Evolutionary conservation across 2,329 filamentous ascomycete genomes (phyloP).

Genomic region (Fusarium oxysporum): DNA sequence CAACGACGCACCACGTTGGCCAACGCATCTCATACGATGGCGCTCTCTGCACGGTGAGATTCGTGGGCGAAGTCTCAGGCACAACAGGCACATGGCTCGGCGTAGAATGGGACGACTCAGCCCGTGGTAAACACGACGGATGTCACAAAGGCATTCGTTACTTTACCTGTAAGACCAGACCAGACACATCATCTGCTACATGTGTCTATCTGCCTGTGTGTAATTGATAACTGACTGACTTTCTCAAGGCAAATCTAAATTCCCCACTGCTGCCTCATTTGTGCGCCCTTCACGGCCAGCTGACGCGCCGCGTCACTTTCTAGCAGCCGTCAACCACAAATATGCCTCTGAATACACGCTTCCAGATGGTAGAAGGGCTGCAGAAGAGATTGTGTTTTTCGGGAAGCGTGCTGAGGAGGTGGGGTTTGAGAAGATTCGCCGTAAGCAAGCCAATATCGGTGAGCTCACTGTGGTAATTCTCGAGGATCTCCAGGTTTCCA

Average conservation of each 20-base stretch:
- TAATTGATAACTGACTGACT: conserved; percentile 1
- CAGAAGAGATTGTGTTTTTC: conserved; percentile 72
- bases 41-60: conserved; percentile 85
- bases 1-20: conserved; percentile 63
- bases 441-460: conserved; percentile 79
- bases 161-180: conserved; percentile 75
- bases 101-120: conserved; percentile 94
- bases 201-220: not conserved
- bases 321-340: conserved; percentile 84
- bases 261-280: conserved; percentile 84
- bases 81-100: conserved; percentile 88
- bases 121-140: conserved; percentile 90
- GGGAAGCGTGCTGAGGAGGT: conserved; percentile 92
- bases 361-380: conserved; percentile 52
- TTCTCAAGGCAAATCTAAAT: conserved; percentile 66
- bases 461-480: conserved; percentile 86
- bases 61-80: conserved; percentile 79
- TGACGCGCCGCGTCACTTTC: conserved; percentile 77
- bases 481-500: conserved; percentile 76
- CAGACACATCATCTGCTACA: not conserved
- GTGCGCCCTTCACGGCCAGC: conserved; percentile 79
- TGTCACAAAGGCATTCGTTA: conserved; percentile 82
- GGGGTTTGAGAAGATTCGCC: conserved; percentile 92
- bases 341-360: conserved; percentile 73
- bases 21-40: conserved; percentile 85